Conservation (phyloP, 192 early-diverging fungal genomes). For the Glomus cerebriforme region DNA sequence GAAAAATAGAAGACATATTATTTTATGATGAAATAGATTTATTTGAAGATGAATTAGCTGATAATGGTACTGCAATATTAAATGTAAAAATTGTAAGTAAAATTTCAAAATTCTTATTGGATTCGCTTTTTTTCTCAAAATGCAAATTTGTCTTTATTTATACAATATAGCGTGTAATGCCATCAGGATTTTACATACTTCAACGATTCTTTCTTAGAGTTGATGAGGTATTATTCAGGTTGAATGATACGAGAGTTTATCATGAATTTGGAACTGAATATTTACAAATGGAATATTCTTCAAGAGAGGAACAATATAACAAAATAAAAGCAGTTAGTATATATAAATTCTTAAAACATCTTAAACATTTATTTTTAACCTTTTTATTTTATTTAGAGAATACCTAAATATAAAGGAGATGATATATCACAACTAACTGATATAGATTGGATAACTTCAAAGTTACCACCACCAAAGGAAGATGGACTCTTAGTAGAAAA, state of each 20-base stretch:
- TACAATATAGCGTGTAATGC: conserved; percentile 83
- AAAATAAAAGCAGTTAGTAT: conserved; percentile 59
- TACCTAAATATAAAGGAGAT: conserved; percentile 45
- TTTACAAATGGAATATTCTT: conserved; percentile 72
- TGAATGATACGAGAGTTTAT: conserved; percentile 89
- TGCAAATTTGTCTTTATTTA: background rate
- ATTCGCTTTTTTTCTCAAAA: background rate
- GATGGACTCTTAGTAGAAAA: conserved; percentile 1
- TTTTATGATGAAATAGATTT: conserved; percentile 94
- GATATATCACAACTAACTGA: conserved; percentile 60
- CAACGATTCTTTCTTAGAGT: conserved; percentile 90
- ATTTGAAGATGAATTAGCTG: conserved; percentile 96
- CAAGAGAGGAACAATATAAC: conserved; percentile 65
- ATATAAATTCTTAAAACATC: background rate
- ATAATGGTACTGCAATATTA: conserved; percentile 87
- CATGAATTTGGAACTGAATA: conserved; percentile 75
- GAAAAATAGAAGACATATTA: conserved; percentile 79
- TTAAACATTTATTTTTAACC: background rate
- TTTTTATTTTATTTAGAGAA: conserved; percentile 31
- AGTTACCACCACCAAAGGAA: conserved; percentile 36
- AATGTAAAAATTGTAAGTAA: conserved; percentile 72
- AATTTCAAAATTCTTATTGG: background rate
- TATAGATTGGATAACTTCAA: conserved; percentile 59
- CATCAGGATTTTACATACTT: conserved; percentile 84
- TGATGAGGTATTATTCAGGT: conserved; percentile 88